A percentile compares a stretch with the other conserved stretches of the same genome.
phyloP scores from a whole-genome alignment of 805 yeast species.

The Teunomyces pallodes region DNA sequence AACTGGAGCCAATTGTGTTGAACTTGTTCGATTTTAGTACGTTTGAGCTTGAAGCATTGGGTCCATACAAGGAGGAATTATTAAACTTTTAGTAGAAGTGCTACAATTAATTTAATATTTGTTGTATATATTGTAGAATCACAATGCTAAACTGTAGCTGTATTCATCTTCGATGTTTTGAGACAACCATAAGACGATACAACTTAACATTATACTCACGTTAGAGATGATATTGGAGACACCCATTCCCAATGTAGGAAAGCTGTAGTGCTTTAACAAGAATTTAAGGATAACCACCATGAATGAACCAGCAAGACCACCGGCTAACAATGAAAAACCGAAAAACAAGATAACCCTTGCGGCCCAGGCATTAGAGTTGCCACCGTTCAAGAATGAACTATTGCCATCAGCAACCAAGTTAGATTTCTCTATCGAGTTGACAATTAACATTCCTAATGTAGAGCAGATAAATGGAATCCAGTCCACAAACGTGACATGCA shows the following conservation, averaged over 20 bases:
- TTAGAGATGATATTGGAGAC: slow-evolving; percentile 81
- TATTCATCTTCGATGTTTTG: slow-evolving; percentile 96
- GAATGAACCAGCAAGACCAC: slow-evolving; percentile 90
- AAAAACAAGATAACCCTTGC: slow-evolving; percentile 86
- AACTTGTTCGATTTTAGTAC: slow-evolving; percentile 68
- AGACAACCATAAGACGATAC: slow-evolving; percentile 86
- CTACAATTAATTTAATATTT: not conserved
- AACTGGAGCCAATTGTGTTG: slow-evolving; percentile 38
- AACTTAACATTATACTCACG: slow-evolving; percentile 79
- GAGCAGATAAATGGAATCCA: slow-evolving; percentile 94
- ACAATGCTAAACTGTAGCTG: slow-evolving; percentile 83
- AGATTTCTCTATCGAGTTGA: slow-evolving; percentile 69
- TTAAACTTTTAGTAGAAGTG: slow-evolving; percentile 2
- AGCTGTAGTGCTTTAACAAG: slow-evolving; percentile 68
- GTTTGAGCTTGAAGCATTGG: slow-evolving; percentile 57
- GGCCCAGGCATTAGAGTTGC: slow-evolving; percentile 75
- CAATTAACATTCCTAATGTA: slow-evolving; percentile 82
- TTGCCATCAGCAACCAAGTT: slow-evolving; percentile 46
- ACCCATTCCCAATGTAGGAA: slow-evolving; percentile 95
- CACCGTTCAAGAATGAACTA: slow-evolving; percentile 39
- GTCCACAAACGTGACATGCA: slow-evolving; percentile 88
- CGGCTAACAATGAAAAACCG: slow-evolving; percentile 90
- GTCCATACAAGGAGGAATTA: slow-evolving; percentile 35
- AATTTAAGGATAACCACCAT: slow-evolving; percentile 86
- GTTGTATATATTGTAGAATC: slow-evolving; percentile 10